phyloP scores from a whole-genome alignment of 768 basidiomycete genomes.

The Phlebiopsis flavidoalba region DNA sequence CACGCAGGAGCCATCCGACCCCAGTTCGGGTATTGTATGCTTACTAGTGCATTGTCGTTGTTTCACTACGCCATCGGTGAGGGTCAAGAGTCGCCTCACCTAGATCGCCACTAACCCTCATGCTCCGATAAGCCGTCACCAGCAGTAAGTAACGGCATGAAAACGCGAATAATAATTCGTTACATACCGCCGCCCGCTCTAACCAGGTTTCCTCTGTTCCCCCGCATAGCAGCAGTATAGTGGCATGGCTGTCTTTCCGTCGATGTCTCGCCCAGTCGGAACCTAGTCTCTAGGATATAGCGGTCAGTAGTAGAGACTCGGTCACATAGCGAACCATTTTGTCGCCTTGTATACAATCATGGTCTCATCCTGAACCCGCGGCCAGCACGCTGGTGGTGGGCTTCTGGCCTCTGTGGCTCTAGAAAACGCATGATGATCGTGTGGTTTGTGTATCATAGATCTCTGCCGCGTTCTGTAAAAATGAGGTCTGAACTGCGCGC shows the following conservation, averaged over 20 bases:
- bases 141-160: background rate
- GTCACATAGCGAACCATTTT: constrained; percentile 88
- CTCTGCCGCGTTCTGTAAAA: constrained; percentile 44
- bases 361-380: constrained; percentile 42
- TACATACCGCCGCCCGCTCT: constrained; percentile 70
- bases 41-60: constrained; percentile 89
- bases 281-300: constrained; percentile 79
- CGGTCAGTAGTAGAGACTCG: constrained; percentile 80
- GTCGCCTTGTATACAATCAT: constrained; percentile 67
- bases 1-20: background rate
- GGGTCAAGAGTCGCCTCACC: constrained; percentile 86
- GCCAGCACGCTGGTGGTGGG: constrained; percentile 41
- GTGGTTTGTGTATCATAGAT: constrained; percentile 87
- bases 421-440: constrained; percentile 91
- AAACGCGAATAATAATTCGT: background rate
- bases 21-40: constrained; percentile 24
- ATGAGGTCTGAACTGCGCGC: background rate
- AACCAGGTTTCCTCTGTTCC: constrained; percentile 87
- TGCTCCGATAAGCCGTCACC: constrained; percentile 47
- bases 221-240: constrained; percentile 83
- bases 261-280: constrained; percentile 90
- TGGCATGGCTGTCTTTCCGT: constrained; percentile 89
- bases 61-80: constrained; percentile 91
- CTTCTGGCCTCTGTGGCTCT: constrained; percentile 79
- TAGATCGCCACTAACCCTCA: constrained; percentile 87